Evolutionary conservation across 2,329 filamentous ascomycete genomes (phyloP).

Genomic region (Fusarium sp.): DNA sequence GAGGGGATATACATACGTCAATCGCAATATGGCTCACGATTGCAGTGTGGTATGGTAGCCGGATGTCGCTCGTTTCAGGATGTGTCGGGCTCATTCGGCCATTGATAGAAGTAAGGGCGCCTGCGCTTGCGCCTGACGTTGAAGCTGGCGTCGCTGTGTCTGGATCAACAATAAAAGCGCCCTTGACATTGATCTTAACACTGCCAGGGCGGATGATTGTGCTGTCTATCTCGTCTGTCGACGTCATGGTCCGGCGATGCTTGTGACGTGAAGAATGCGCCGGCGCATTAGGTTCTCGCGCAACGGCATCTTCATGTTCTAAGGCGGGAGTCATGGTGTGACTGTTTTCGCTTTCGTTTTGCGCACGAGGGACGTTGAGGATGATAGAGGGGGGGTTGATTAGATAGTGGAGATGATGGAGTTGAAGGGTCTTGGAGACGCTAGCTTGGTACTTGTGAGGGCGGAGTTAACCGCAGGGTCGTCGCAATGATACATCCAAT

Average conservation of each 20-base stretch:
- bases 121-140: conserved; percentile 47
- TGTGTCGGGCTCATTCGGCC: conserved; percentile 63
- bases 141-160: conserved; percentile 68
- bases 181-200: conserved; percentile 95
- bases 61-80: conserved; percentile 88
- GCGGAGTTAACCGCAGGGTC: conserved; percentile 9
- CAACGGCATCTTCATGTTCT: conserved; percentile 43
- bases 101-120: conserved; percentile 47
- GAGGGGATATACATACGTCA: conserved; percentile 74
- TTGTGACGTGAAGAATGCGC: conserved; percentile 33
- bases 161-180: conserved; percentile 95
- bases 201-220: conserved; percentile 73
- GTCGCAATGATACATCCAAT: background rate
- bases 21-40: conserved; percentile 97
- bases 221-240: conserved; percentile 69
- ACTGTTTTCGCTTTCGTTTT: background rate
- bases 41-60: conserved; percentile 94
- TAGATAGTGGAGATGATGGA: conserved; percentile 29
- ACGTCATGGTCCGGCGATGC: conserved; percentile 56
- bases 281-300: conserved; percentile 24
- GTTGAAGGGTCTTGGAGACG: conserved; percentile 29
- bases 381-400: conserved; percentile 19
- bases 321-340: conserved; percentile 44
- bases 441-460: conserved; percentile 1
- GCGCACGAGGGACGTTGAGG: conserved; percentile 15